phyloP scores from a whole-genome alignment of 2,329 filamentous ascomycete genomes.

The Trichoderma atrobrunneum region DNA sequence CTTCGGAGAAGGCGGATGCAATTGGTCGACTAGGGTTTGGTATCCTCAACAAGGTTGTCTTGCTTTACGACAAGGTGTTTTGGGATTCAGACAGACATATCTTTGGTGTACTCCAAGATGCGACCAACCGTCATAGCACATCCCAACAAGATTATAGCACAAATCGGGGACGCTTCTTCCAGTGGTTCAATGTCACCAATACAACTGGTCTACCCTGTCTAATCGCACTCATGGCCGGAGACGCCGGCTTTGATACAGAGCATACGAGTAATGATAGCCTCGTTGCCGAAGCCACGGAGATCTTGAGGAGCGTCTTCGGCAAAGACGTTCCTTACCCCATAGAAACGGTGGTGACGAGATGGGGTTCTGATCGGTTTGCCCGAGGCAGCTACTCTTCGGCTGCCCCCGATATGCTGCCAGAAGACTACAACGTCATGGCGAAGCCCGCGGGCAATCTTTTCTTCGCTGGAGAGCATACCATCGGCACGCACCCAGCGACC shows the following conservation, averaged over 20 bases:
- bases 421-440: conserved; percentile 93
- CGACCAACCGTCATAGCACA: conserved; percentile 66
- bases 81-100: conserved; percentile 91
- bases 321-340: conserved; percentile 69
- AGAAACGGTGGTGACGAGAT: conserved; percentile 87
- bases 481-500: conserved; percentile 90
- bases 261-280: conserved; percentile 70
- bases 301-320: conserved; percentile 75
- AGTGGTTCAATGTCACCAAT: conserved; percentile 95
- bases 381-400: conserved; percentile 94
- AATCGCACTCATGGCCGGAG: conserved; percentile 91
- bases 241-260: conserved; percentile 88
- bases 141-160: conserved; percentile 75
- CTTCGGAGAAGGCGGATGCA: conserved; percentile 76
- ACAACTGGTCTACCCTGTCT: conserved; percentile 85
- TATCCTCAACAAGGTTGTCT: conserved; percentile 88
- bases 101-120: conserved; percentile 83
- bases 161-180: conserved; percentile 86
- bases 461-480: conserved; percentile 96
- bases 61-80: conserved; percentile 85
- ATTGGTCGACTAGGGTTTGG: conserved; percentile 88
- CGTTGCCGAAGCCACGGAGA: conserved; percentile 73
- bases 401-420: conserved; percentile 73
- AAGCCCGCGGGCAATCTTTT: conserved; percentile 79
- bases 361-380: conserved; percentile 89